Evolutionary conservation across 2,329 filamentous ascomycete genomes (phyloP).

Genomic region (Apiospora kogelbergensis): DNA sequence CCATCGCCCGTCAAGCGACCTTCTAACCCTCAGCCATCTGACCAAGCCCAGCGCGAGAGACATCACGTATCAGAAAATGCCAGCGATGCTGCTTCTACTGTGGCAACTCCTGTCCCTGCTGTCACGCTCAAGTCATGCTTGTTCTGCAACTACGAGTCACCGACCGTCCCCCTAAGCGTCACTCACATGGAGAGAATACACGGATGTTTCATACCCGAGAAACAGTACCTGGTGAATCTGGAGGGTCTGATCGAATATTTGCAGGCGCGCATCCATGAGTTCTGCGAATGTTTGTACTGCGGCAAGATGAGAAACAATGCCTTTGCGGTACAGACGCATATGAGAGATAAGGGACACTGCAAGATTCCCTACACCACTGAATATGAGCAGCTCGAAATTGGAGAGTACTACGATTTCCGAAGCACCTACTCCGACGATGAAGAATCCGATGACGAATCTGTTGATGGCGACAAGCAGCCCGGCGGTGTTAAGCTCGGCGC

Average conservation of each 20-base stretch:
- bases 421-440: conserved; percentile 89
- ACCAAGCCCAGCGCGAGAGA: conserved; percentile 42
- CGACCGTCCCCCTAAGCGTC: conserved; percentile 72
- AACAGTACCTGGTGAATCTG: conserved; percentile 76
- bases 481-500: conserved; percentile 71
- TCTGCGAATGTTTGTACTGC: conserved; percentile 85
- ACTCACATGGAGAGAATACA: conserved; percentile 91
- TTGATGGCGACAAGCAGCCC: conserved; percentile 47
- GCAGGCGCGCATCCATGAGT: conserved; percentile 75
- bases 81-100: conserved; percentile 42
- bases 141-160: conserved; percentile 88
- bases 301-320: conserved; percentile 78
- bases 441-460: conserved; percentile 55
- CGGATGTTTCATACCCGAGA: conserved; percentile 90
- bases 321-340: conserved; percentile 87
- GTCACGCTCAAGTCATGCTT: conserved; percentile 64
- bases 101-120: conserved; percentile 37
- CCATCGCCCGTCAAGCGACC: conserved; percentile 55
- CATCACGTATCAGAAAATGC: conserved; percentile 39
- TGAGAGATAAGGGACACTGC: conserved; percentile 96
- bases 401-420: conserved; percentile 95
- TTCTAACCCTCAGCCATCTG: conserved; percentile 48
- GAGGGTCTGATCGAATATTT: conserved; percentile 80
- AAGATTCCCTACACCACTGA: conserved; percentile 91
- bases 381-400: conserved; percentile 88